Evolutionary conservation across 192 early-diverging fungal genomes (phyloP).

Genomic region (Coemansia sp.): DNA sequence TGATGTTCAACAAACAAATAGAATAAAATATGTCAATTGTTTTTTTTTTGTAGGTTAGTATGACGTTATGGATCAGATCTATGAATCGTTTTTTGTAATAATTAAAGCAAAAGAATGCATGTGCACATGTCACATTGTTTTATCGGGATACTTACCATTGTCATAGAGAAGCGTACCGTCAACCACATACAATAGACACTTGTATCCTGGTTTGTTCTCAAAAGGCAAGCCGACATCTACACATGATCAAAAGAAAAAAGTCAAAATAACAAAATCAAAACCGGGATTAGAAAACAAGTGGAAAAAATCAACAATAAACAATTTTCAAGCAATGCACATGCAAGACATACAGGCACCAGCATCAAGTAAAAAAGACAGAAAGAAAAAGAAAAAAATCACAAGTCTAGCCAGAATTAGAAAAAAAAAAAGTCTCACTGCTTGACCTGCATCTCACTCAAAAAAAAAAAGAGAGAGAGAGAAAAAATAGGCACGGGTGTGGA

Average conservation of each 20-base stretch:
- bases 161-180: conserved; percentile 45
- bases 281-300: not conserved
- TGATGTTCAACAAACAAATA: not conserved
- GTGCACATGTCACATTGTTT: conserved; percentile 1
- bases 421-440: too few species aligned
- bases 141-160: conserved; percentile 33
- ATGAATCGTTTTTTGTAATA: not conserved
- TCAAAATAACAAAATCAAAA: conserved; percentile 11
- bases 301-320: conserved; percentile 5
- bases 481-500: not conserved
- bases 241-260: not conserved
- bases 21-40: not conserved
- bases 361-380: not conserved
- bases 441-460: not conserved
- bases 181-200: conserved; percentile 45
- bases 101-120: not conserved
- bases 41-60: not conserved
- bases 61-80: not conserved
- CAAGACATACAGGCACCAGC: not conserved
- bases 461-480: conserved; percentile 3
- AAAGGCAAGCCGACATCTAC: conserved; percentile 49
- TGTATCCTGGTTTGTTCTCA: conserved; percentile 49
- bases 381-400: conserved; percentile 8
- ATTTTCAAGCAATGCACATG: too few species aligned
- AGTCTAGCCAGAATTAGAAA: too few species aligned